Conservation (phyloP, 1,284 basidiomycete species). For the Schizophyllum commune region DNA sequence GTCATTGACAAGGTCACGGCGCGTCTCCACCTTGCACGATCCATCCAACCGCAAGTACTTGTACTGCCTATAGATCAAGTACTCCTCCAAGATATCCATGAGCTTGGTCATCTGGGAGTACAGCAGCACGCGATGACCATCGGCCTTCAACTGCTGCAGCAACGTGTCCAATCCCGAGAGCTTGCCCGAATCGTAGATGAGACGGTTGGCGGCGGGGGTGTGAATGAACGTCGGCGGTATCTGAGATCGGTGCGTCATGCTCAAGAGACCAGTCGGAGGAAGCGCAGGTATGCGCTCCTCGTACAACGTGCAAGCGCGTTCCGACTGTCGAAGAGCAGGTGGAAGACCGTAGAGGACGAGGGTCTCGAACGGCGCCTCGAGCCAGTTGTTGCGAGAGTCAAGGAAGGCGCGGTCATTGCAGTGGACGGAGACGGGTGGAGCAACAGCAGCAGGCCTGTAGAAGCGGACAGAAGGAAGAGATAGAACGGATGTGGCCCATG, state of each 20-base stretch:
- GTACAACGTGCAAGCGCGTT: slow-evolving; percentile 45
- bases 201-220: slow-evolving; percentile 91
- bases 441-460: slow-evolving; percentile 77
- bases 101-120: slow-evolving; percentile 99
- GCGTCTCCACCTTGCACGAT: slow-evolving; percentile 90
- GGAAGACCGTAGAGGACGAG: slow-evolving; percentile 85
- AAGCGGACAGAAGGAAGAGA: slow-evolving; percentile 76
- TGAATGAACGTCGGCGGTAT: slow-evolving; percentile 83
- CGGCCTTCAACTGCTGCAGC: slow-evolving; percentile 87
- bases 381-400: slow-evolving; percentile 56
- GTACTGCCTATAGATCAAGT: slow-evolving; percentile 95
- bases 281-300: slow-evolving; percentile 53
- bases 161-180: slow-evolving; percentile 86
- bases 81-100: slow-evolving; percentile 99
- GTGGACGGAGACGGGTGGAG: slow-evolving; percentile 74
- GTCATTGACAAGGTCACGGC: slow-evolving; percentile 98
- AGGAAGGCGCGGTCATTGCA: slow-evolving; percentile 77
- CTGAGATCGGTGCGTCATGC: slow-evolving; percentile 64
- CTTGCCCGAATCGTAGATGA: slow-evolving; percentile 97
- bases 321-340: slow-evolving; percentile 56
- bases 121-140: slow-evolving; percentile 90
- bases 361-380: slow-evolving; percentile 66
- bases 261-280: slow-evolving; percentile 64
- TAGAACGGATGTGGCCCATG: slow-evolving; percentile 73
- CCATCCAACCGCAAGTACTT: slow-evolving; percentile 97